These are phyloP conservation scores for Terana coerulea DNA, from an alignment of 768 basidiomycete species.

Conservation along the genomic window DNA sequence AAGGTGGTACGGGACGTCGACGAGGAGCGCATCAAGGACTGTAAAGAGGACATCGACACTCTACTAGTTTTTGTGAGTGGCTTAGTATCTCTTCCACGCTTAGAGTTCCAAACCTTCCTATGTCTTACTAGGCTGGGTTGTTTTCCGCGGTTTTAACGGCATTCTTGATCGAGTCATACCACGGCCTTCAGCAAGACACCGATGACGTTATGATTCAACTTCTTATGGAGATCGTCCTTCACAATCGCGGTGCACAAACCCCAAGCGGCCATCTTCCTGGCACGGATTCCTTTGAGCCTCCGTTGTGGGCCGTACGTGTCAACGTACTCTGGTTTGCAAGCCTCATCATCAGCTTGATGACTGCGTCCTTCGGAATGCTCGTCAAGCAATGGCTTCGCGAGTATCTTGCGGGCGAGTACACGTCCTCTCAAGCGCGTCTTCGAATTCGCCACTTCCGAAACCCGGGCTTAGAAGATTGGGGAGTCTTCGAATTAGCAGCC, in stretches of 20 bases:
- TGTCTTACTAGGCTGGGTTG: not conserved
- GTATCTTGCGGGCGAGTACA: not conserved
- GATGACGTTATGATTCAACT: not conserved
- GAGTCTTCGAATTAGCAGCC: conserved; percentile 7
- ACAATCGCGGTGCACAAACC: too few relatives aligned
- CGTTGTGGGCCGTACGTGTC: not conserved
- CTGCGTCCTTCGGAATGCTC: conserved; percentile 13
- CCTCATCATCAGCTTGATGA: conserved; percentile 13
- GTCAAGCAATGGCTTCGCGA: conserved; percentile 16
- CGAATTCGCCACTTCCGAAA: conserved; percentile 4
- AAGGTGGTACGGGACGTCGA: not conserved
- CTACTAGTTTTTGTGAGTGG: not conserved
- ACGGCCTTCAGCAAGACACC: not conserved
- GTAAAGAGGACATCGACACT: not conserved
- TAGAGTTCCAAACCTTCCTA: not conserved
- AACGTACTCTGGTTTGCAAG: conserved; percentile 15
- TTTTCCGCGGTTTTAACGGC: conserved; percentile 7
- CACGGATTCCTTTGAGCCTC: not conserved
- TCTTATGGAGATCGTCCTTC: too few relatives aligned
- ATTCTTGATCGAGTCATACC: not conserved
- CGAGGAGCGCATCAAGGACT: not conserved
- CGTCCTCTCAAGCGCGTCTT: not conserved
- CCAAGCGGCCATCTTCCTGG: too few relatives aligned
- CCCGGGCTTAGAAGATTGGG: not conserved
- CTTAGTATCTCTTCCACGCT: not conserved